Conservation (phyloP, 2,329 filamentous ascomycete genomes). For the Colletotrichum chlorophyti region DNA sequence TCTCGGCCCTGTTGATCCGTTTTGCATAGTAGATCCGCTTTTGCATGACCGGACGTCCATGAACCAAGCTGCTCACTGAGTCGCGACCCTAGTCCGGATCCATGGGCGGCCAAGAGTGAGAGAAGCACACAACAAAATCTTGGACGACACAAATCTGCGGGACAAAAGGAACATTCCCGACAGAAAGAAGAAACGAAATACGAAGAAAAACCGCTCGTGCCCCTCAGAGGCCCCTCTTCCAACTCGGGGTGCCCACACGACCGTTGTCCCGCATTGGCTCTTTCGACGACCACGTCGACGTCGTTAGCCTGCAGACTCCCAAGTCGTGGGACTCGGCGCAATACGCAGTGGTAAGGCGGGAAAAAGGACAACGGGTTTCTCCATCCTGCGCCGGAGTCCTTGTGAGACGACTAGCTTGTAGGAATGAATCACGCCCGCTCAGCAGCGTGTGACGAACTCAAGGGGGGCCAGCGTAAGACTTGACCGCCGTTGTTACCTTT, state of each 20-base stretch:
- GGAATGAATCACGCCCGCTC: background rate
- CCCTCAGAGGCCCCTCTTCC: background rate
- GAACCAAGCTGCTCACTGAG: conserved; percentile 1
- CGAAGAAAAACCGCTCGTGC: conserved; percentile 21
- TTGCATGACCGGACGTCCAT: background rate
- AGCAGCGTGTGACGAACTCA: background rate
- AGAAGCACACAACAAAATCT: conserved; percentile 1
- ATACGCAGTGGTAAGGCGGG: conserved; percentile 1
- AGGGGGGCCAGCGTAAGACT: background rate
- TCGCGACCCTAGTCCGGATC: background rate
- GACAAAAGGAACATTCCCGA: background rate
- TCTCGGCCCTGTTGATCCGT: conserved; percentile 4
- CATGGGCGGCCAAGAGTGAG: background rate
- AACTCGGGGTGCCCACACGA: conserved; percentile 7
- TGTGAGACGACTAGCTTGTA: background rate
- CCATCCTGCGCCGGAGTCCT: background rate
- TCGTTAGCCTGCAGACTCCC: conserved; percentile 11
- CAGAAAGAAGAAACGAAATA: conserved; percentile 3
- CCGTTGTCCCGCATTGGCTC: conserved; percentile 4
- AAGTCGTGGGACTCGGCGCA: conserved; percentile 9
- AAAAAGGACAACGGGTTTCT: background rate
- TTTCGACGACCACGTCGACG: conserved; percentile 14
- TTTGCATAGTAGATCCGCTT: conserved; percentile 15
- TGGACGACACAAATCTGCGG: background rate
- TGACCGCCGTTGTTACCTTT: background rate